phyloP scores from a whole-genome alignment of 441 rosid species.

The Pelargonium myrrhifolium region DNA sequence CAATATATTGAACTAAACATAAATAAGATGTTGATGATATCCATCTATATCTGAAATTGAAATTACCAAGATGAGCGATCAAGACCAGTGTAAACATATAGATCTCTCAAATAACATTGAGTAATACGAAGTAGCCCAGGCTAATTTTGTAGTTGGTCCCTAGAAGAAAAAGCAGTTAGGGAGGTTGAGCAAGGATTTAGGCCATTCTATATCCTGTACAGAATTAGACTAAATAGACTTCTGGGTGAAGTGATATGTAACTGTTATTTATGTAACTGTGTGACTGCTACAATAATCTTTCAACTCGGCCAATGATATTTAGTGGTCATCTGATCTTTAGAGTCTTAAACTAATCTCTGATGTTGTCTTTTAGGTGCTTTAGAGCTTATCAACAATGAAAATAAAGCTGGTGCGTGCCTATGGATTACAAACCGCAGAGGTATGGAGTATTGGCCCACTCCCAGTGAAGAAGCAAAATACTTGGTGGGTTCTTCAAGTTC shows the following conservation, averaged over 20 bases:
- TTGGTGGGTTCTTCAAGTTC: conserved; percentile 36
- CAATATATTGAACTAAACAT: not conserved
- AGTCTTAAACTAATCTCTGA: conserved; percentile 6
- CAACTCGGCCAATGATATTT: not conserved
- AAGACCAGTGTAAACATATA: not conserved
- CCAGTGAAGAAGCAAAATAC: conserved; percentile 66
- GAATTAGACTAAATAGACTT: not conserved
- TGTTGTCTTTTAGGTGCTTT: conserved; percentile 54
- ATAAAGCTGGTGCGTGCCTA: conserved; percentile 78
- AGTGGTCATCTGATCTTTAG: not conserved
- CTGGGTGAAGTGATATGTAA: not conserved
- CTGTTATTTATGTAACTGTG: not conserved
- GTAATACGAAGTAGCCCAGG: not conserved
- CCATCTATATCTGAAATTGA: not conserved
- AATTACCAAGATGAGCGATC: not conserved
- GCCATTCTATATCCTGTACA: not conserved
- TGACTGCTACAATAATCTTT: not conserved
- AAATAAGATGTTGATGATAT: not conserved
- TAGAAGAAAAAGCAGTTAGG: not conserved
- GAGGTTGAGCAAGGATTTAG: not conserved
- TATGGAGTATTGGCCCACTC: conserved; percentile 88
- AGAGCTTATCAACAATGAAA: conserved; percentile 74
- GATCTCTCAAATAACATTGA: not conserved
- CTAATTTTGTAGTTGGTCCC: not conserved
- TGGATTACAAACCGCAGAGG: conserved; percentile 91